Base-by-base conservation (phyloP, 163 green algal species). In the Picocystis sp. region DNA sequence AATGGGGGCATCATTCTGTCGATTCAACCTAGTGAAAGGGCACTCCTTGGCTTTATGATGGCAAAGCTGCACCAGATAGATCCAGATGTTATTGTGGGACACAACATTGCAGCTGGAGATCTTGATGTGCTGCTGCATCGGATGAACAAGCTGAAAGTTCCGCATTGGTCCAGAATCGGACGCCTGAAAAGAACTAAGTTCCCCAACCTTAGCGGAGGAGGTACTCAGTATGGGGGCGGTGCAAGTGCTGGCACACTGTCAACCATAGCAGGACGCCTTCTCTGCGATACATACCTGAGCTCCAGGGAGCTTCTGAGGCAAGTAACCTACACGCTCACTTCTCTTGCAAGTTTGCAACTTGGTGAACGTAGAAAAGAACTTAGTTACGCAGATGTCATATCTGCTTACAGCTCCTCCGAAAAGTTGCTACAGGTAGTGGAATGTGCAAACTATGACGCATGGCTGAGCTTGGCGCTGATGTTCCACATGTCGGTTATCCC, bases 271-370 rank as follows among this genome's bases (percentile, higher is more conserved):
- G 89, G 89, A 13, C 73, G 90, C 14, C 73, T 98, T 58, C 63
- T 98, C 53, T 93, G 83, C 55, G 90, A 98, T 76, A 98, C 90
- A 14, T 98, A 94, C 65, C 69, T 98, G 11, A 65, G 61, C 45
- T 78, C 88, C 1, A 67, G 83, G 1, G 91, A 96, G 69, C 64
- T 93, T 34, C 71, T 97, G 53, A 77, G 73, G 42, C 80, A 93
- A 68, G 81, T 93, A 17, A 80, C 93, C 67, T 98, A 94, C 78
- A 92, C 82, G 11, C 75, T 98, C 22, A 68, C 58, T 42, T 84
- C 83, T 8, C 78, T 98, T 25, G 70, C 81, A 1, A 21, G 49
- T 14, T 77, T 47, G 13, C 79, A 92, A 62, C 76, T 98, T 22
- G 65, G 69, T 6, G 64, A 92, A 64, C 48, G 65, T 3, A 71